These are phyloP conservation scores for Cytospora schulzeri DNA, from an alignment of 2,329 filamentous ascomycete genomes.

Conservation along the genomic window DNA sequence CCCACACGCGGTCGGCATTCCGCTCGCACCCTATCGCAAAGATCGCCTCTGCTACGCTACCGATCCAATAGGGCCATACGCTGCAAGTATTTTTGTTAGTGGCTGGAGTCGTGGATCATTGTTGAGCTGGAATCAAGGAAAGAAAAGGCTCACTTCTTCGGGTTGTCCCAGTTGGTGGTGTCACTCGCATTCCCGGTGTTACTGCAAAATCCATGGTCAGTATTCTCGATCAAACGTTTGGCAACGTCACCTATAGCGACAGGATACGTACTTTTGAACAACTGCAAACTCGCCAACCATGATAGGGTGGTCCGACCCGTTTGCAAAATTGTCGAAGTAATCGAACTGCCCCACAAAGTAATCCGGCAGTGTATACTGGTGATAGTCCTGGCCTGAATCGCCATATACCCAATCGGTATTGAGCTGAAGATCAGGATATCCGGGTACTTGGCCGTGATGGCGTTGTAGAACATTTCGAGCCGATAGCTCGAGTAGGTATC, in stretches of 20 bases:
- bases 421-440: constrained; percentile 26
- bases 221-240: background rate
- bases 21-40: constrained; percentile 56
- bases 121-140: background rate
- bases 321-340: constrained; percentile 43
- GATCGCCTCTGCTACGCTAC: constrained; percentile 60
- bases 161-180: constrained; percentile 13
- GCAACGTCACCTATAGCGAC: too few relatives aligned
- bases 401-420: constrained; percentile 24
- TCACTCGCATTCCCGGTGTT: constrained; percentile 33
- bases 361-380: constrained; percentile 38
- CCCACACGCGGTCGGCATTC: constrained; percentile 37
- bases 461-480: constrained; percentile 48
- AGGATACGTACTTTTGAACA: constrained; percentile 30
- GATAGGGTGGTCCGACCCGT: constrained; percentile 34
- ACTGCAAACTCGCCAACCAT: constrained; percentile 43
- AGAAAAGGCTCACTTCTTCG: constrained; percentile 15
- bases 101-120: background rate
- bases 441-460: constrained; percentile 29
- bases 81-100: constrained; percentile 18
- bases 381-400: constrained; percentile 39
- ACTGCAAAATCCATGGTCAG: background rate
- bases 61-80: constrained; percentile 55
- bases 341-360: constrained; percentile 39
- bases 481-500: constrained; percentile 41